Percentiles rank a stretch among this genome's conserved stretches.
Conservation (phyloP, 768 basidiomycete species). For the Stropharia rugosoannulata region DNA sequence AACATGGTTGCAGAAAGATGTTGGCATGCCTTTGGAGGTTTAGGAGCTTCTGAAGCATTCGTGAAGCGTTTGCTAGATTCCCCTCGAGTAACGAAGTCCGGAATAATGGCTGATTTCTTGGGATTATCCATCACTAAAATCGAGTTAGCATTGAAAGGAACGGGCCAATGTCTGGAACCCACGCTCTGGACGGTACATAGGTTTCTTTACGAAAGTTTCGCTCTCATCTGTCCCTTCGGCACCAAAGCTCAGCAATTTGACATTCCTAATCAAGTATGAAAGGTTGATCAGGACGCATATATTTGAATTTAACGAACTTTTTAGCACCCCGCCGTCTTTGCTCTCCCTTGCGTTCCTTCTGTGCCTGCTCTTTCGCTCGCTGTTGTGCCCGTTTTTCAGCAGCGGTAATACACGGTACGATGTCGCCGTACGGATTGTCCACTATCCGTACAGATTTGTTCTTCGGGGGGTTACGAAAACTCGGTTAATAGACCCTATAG, state of each 20-base stretch:
- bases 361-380: conserved; percentile 72
- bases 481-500: conserved; percentile 1
- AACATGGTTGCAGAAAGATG: neutral
- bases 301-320: conserved; percentile 55
- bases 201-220: conserved; percentile 68
- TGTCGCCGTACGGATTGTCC: conserved; percentile 95
- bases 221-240: conserved; percentile 63
- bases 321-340: conserved; percentile 76
- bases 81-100: conserved; percentile 38
- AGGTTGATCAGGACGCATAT: neutral
- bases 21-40: conserved; percentile 14
- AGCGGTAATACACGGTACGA: conserved; percentile 94
- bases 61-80: conserved; percentile 12
- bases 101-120: conserved; percentile 27
- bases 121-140: conserved; percentile 37
- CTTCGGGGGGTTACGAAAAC: conserved; percentile 66
- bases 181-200: conserved; percentile 85
- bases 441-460: conserved; percentile 83
- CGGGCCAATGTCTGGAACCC: conserved; percentile 30
- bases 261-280: conserved; percentile 57
- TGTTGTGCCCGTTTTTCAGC: conserved; percentile 87
- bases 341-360: conserved; percentile 76
- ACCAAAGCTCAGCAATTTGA: conserved; percentile 86
- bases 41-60: conserved; percentile 10
- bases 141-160: conserved; percentile 1